A percentile compares a stretch with the other conserved stretches of the same genome.
These are phyloP conservation scores for Botryotinia globosa DNA, from an alignment of 2,329 filamentous ascomycete genomes.

Conservation along the genomic window DNA sequence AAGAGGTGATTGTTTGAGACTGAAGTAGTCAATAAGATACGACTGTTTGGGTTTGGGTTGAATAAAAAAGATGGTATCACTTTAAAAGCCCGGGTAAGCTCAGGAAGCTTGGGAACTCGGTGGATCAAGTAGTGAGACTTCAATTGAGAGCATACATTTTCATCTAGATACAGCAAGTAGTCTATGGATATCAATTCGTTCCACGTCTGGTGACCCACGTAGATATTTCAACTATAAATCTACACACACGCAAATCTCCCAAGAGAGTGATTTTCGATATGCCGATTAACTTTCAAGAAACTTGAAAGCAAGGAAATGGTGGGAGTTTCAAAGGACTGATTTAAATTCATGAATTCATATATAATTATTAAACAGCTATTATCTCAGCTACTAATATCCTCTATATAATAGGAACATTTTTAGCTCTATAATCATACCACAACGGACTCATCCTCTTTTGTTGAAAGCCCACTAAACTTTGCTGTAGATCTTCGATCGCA, in stretches of 20 bases:
- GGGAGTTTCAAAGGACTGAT: not conserved
- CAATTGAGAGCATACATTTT: not conserved
- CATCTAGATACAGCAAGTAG: not conserved
- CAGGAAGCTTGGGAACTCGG: not conserved
- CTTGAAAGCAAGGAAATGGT: not conserved
- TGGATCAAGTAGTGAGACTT: not conserved
- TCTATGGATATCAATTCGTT: not conserved
- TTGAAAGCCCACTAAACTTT: slow-evolving; percentile 36
- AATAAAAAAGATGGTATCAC: not conserved
- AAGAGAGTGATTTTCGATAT: not conserved
- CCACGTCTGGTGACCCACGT: not conserved
- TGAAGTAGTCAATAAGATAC: not conserved
- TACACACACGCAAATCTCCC: not conserved
- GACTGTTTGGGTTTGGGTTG: not conserved
- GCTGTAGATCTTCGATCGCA: slow-evolving; percentile 59
- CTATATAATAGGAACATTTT: slow-evolving; percentile 42
- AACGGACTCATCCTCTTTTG: slow-evolving; percentile 50
- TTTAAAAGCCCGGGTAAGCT: not conserved
- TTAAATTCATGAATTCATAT: not conserved
- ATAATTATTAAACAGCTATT: not conserved
- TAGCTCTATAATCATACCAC: slow-evolving; percentile 51
- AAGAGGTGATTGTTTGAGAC: not conserved
- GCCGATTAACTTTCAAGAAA: too few species aligned
- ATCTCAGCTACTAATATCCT: not conserved
- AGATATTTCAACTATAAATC: not conserved